Conservation (phyloP, 2,329 filamentous ascomycete genomes). For the Tricladium varicosporioides region DNA sequence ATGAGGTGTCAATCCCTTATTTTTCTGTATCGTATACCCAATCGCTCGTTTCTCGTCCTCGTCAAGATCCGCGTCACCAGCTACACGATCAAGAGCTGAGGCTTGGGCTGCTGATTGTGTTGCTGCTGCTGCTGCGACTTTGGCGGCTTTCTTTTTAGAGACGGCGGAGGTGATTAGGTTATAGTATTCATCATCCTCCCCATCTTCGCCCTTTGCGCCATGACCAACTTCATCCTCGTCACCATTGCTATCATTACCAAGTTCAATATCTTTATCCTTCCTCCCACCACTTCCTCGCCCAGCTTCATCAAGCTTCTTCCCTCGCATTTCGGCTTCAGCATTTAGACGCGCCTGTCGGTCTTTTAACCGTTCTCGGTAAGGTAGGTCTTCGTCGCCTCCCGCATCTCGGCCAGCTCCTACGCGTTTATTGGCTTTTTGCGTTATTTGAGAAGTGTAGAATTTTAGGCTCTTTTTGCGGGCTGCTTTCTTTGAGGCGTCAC, state of each 20-base stretch:
- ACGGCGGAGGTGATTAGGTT: constrained; percentile 74
- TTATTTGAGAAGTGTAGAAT: constrained; percentile 98
- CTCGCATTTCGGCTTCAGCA: constrained; percentile 82
- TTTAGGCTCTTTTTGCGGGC: constrained; percentile 87
- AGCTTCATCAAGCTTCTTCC: constrained; percentile 60
- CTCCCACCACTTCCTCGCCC: constrained; percentile 65
- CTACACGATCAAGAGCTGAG: constrained; percentile 58
- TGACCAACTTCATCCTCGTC: constrained; percentile 24
- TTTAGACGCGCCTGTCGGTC: constrained; percentile 86
- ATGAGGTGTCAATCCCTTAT: constrained; percentile 88
- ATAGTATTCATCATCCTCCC: constrained; percentile 78
- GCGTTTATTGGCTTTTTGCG: constrained; percentile 88
- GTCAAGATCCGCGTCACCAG: constrained; percentile 64
- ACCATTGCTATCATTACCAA: constrained; percentile 54
- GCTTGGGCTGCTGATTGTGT: constrained; percentile 58
- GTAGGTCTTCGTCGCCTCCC: constrained; percentile 79
- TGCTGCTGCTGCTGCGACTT: constrained; percentile 55
- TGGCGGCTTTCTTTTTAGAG: constrained; percentile 72
- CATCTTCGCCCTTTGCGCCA: constrained; percentile 40
- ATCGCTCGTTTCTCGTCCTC: constrained; percentile 89
- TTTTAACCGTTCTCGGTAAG: constrained; percentile 81
- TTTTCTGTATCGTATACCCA: constrained; percentile 92
- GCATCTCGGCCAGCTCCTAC: constrained; percentile 69
- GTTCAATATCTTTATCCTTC: constrained; percentile 50
- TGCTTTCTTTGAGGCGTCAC: constrained; percentile 77